These are phyloP conservation scores for Trichophyton benhamiae DNA, from an alignment of 2,329 filamentous ascomycete genomes.

Conservation along the genomic window DNA sequence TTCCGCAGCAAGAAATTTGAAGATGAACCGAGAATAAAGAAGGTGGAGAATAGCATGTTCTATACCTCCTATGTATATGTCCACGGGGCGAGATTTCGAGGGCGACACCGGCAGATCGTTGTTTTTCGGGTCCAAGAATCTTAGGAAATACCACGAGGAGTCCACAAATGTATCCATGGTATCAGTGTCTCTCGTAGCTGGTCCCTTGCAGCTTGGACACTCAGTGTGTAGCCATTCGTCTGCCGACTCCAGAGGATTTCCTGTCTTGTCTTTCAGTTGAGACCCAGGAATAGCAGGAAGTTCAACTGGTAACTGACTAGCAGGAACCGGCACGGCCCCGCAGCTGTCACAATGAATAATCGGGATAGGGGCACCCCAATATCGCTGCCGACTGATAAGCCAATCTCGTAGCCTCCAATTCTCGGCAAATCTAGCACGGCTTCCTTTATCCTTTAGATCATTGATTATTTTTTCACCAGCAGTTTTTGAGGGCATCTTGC, in stretches of 20 bases:
- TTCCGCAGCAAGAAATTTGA: constrained; percentile 61
- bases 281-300: constrained; percentile 58
- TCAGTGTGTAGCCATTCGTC: constrained; percentile 60
- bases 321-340: constrained; percentile 66
- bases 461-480: constrained; percentile 50
- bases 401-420: constrained; percentile 78
- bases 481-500: constrained; percentile 50
- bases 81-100: constrained; percentile 54
- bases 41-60: constrained; percentile 86
- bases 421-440: constrained; percentile 50
- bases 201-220: constrained; percentile 57
- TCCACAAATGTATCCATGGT: constrained; percentile 97
- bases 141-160: constrained; percentile 83
- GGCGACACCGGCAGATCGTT: constrained; percentile 48
- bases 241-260: constrained; percentile 64
- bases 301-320: constrained; percentile 61
- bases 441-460: constrained; percentile 36
- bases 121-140: constrained; percentile 53
- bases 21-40: constrained; percentile 79
- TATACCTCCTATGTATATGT: constrained; percentile 79
- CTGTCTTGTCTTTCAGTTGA: constrained; percentile 55
- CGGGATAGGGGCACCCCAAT: constrained; percentile 84
- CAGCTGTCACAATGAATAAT: constrained; percentile 71
- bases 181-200: constrained; percentile 72
- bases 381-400: constrained; percentile 83